Percentiles rank a stretch among this genome's conserved stretches.
Evolutionary conservation across 345 rosid genomes (phyloP).

Genomic region (Syzygium aqueum): DNA sequence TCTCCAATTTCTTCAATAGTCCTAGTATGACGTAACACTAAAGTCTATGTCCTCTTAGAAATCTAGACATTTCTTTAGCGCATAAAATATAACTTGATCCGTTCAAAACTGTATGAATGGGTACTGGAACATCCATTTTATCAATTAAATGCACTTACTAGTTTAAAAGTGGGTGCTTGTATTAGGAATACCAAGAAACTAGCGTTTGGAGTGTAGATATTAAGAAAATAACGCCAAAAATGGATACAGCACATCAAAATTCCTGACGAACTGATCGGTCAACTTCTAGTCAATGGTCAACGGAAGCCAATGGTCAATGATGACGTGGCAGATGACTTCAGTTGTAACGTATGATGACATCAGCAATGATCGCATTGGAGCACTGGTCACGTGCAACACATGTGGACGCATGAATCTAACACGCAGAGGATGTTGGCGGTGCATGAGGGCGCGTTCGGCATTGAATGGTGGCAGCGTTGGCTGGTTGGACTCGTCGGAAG

Average conservation of each 20-base stretch:
- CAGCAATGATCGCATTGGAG: neutral
- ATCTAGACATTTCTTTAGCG: neutral
- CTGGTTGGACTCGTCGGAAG: neutral
- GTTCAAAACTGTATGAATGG: neutral
- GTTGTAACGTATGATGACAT: neutral
- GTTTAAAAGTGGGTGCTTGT: neutral
- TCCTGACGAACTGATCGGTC: too few species aligned
- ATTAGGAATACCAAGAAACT: too few species aligned
- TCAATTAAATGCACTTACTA: neutral
- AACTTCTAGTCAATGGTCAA: too few species aligned
- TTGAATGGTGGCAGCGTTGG: neutral
- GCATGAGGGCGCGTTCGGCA: neutral
- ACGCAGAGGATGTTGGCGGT: fast-evolving
- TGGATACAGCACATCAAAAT: neutral
- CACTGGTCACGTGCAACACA: neutral
- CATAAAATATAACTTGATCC: neutral
- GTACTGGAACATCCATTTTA: neutral
- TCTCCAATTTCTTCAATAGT: neutral
- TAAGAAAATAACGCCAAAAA: too few species aligned
- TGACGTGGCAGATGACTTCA: neutral
- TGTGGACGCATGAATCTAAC: fast-evolving
- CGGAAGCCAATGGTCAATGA: neutral
- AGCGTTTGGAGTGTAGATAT: too few species aligned
- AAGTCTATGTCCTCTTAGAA: neutral
- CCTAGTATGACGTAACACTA: neutral